Evolutionary conservation across 176 grass and related monocot genomes (phyloP).

Genomic region (Hyparrhenia diplandra): DNA sequence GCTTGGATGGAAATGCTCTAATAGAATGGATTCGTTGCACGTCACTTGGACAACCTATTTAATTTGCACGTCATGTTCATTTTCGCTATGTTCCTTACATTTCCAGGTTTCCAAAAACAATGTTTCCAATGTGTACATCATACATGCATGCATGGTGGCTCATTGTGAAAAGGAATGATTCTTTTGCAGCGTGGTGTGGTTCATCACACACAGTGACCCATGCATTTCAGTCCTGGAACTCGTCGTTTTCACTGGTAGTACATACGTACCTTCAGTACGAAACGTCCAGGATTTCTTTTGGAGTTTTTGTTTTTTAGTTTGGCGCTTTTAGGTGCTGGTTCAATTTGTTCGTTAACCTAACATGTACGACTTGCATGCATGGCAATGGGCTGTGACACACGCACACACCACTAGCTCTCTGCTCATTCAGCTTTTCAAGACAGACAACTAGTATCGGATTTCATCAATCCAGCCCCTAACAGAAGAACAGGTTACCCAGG

Average conservation of each 20-base stretch:
- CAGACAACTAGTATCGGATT: neutral
- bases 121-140: neutral
- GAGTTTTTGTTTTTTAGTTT: neutral
- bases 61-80: neutral
- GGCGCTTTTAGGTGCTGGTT: constrained; percentile 19
- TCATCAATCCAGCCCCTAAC: too few species aligned
- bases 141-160: neutral
- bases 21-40: neutral
- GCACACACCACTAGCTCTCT: neutral
- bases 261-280: neutral
- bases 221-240: neutral
- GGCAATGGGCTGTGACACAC: neutral
- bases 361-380: neutral
- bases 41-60: neutral
- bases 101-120: neutral
- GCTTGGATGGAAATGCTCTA: constrained; percentile 21
- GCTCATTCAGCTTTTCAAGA: neutral
- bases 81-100: constrained; percentile 28
- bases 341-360: constrained; percentile 36
- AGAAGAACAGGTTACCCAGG: too few species aligned
- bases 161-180: neutral
- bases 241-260: neutral
- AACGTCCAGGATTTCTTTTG: neutral
- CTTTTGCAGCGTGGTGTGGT: neutral
- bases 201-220: neutral